Evolutionary conservation across 768 basidiomycete species (phyloP), one percentile per base, ranked within the genome.

Genomic region (Tricholoma terreum): DNA sequence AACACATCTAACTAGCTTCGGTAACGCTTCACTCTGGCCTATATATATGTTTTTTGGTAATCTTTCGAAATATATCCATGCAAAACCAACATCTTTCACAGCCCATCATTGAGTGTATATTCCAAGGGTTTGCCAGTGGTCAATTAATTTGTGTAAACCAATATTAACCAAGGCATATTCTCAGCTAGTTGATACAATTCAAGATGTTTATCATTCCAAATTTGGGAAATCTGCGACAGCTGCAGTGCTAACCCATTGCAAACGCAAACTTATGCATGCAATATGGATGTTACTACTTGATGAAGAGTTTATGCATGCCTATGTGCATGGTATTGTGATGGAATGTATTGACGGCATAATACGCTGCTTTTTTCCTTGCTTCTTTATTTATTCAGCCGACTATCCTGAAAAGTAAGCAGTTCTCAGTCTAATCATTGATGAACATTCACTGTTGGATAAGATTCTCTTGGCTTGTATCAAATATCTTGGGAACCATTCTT

Each of bases 41-140:
- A 50, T 75, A 0, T 81, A 80, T 51, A 34, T 73, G 0, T 73
- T 57, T 38, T 66, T 77, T 45, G 75, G 75, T 0, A 73, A 73
- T 22, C 63, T 70, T 7, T 76, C 72, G 0, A 79, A 80, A 54
- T 75, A 77, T 49, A 57, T 58, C 1, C 66, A 69, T 0, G 60
- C 50, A 10, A 67, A 69, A 15, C 75, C 75, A 0, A 59, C 56
- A 1, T 58, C 60, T 0, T 62, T 65, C 21, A 57, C 73, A 0
- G 71, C 67, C 15, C 70, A 79, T 50, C 75, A 76, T 52, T 8
- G 77, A 4, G 75, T 70, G 1, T 78, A 78, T 62, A 68, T 80
- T 53, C 71, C 71, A 0, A 66, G 64, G 48, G 75, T 78, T 54
- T n/a, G n/a, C n/a, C n/a, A n/a, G n/a, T n/a, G n/a, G n/a, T n/a